Base-by-base conservation (phyloP, 768 basidiomycete species). In the Tulasnella sp. region DNA sequence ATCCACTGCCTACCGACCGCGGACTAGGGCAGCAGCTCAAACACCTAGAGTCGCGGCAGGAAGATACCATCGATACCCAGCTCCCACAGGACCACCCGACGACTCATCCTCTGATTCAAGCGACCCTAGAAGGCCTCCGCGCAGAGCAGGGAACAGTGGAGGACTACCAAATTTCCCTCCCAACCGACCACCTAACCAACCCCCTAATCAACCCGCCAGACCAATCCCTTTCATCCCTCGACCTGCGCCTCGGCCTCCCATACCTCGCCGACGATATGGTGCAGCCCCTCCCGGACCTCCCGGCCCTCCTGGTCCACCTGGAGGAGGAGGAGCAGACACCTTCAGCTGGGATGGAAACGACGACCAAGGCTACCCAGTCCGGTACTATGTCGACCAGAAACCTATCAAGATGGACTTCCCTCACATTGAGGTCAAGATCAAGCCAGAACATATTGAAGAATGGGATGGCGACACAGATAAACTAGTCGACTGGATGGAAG, bases 391-490 rank as follows among this genome's bases (percentile, higher is more conserved):
- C 51, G 26, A 74, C 7, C 40, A 26, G n/a, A 46, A 46, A 55
- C 37, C 40, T 23, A 26, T 74, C 10, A 46, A 44, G n/a, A 2
- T 46, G 4, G 73, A 70, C 15, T 75, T 82, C 73, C 78, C 81
- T 0, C 82, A 84, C 18, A 85, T 86, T 70, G 84, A 85, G 72
- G 55, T 76, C 18, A 84, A 85, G 67, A 72, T 85, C 37, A 84
- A 84, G 70, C 35, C 81, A 0, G 83, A 85, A 1, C 77, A 69
- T 16, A 81, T 85, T 13, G 84, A 84, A 6, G 80, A 76, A n/a
- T 85, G 85, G 85, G 82, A 85, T 78, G 85, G 85, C 0, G 81
- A 85, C 70, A 77, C 81, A 0, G 81, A 83, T 29, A 82, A 78
- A 5, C 79, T 85, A 5, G 81, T 81, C 3, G 13, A 82, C 48